Evolutionary conservation across 23 red algal genomes (phyloP).

Genomic region (Agarophyton chilense): DNA sequence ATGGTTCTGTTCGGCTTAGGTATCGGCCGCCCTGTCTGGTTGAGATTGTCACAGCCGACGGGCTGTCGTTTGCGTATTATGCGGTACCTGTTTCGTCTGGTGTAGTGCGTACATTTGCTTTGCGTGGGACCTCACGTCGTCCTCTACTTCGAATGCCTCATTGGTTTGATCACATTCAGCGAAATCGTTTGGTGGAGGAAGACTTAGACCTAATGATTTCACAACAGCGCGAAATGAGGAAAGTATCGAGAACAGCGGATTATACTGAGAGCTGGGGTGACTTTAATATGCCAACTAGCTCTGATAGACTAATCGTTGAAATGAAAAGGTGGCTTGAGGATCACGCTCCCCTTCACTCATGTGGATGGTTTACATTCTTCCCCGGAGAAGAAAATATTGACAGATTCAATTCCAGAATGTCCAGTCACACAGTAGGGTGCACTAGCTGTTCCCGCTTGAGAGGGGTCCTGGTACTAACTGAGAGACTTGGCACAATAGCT

Average conservation of each 20-base stretch:
- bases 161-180: constrained; percentile 58
- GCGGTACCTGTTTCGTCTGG: constrained; percentile 37
- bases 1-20: constrained; percentile 26
- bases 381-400: neutral
- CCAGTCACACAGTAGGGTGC: neutral
- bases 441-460: neutral
- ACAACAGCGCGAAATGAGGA: constrained; percentile 36
- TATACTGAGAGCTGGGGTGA: constrained; percentile 11
- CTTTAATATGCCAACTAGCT: constrained; percentile 39
- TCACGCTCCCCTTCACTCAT: constrained; percentile 10
- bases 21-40: constrained; percentile 52
- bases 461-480: neutral
- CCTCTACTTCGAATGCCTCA: neutral
- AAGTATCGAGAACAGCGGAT: neutral
- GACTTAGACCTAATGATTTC: constrained; percentile 39
- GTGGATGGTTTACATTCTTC: constrained; percentile 6
- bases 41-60: constrained; percentile 43
- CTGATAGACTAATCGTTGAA: constrained; percentile 51
- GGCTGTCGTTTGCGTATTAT: constrained; percentile 51
- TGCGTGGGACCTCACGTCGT: constrained; percentile 8
- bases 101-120: constrained; percentile 41
- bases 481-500: neutral
- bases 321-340: constrained; percentile 45
- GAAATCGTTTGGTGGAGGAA: constrained; percentile 44
- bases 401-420: neutral